Percentiles rank a stretch among this genome's conserved stretches.
Conservation (phyloP, 2,329 filamentous ascomycete genomes). For the Hypomyces perniciosus region DNA sequence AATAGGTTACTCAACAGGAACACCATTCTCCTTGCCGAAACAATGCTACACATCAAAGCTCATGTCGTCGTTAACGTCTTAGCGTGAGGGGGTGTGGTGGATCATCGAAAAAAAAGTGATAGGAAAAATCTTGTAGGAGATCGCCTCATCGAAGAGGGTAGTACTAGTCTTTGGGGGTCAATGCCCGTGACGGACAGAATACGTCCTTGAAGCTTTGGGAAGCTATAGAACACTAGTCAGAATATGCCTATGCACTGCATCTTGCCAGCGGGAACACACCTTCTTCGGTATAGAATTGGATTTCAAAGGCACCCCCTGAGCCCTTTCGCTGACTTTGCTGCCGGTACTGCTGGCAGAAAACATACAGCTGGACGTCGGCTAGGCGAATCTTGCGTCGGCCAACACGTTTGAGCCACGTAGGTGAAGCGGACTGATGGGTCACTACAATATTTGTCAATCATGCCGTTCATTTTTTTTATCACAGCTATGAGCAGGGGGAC, state of each 20-base stretch:
- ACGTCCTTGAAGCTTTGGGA: conserved; percentile 36
- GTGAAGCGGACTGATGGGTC: conserved; percentile 43
- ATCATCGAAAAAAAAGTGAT: not conserved
- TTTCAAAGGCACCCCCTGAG: conserved; percentile 43
- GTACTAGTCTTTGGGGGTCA: not conserved
- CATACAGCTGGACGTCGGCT: conserved; percentile 50
- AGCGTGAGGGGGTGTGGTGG: not conserved
- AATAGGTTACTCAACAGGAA: too few relatives aligned
- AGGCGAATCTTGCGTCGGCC: conserved; percentile 44
- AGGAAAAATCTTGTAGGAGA: not conserved
- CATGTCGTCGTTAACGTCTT: not conserved
- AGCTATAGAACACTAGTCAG: conserved; percentile 17
- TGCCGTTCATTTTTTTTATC: not conserved
- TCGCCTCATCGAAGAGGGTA: not conserved
- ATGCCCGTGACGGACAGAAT: conserved; percentile 26
- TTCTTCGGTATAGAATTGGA: conserved; percentile 41
- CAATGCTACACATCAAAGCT: not conserved
- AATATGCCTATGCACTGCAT: conserved; percentile 13
- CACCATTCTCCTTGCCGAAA: not conserved
- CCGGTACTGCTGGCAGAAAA: conserved; percentile 52
- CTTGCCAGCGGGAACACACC: conserved; percentile 15
- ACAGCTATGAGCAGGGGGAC: conserved; percentile 14
- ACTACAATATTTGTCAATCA: conserved; percentile 31
- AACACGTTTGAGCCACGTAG: conserved; percentile 46
- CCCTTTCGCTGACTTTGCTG: conserved; percentile 47